These are phyloP conservation scores for Malassezia yamatoensis DNA, from an alignment of 1,284 basidiomycete species.

Conservation along the genomic window DNA sequence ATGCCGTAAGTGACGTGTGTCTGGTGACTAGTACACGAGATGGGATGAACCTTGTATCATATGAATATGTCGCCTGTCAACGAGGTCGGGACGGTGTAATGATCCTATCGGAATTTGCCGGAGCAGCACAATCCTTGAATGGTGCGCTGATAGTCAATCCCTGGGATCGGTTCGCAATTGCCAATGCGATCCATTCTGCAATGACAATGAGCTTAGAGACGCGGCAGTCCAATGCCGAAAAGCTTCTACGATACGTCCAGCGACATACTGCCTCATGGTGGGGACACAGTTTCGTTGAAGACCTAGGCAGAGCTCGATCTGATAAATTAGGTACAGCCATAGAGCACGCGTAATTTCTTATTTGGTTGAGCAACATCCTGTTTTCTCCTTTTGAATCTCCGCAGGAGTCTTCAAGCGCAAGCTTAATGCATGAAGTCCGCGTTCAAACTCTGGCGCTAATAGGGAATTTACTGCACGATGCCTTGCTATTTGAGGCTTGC, in stretches of 20 bases:
- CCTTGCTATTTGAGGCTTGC: slow-evolving; percentile 39
- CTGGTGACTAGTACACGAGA: slow-evolving; percentile 88
- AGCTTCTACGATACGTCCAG: slow-evolving; percentile 64
- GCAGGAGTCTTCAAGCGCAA: slow-evolving; percentile 39
- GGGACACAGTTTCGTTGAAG: slow-evolving; percentile 41
- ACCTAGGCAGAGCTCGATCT: slow-evolving; percentile 6
- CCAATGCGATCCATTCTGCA: slow-evolving; percentile 86
- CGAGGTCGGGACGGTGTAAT: slow-evolving; percentile 83
- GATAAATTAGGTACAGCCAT: background rate
- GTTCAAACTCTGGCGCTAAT: slow-evolving; percentile 32
- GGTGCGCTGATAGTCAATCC: slow-evolving; percentile 46
- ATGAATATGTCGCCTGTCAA: slow-evolving; percentile 96
- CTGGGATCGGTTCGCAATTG: slow-evolving; percentile 67
- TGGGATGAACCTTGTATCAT: slow-evolving; percentile 99
- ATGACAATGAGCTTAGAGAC: slow-evolving; percentile 74
- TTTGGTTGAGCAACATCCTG: background rate
- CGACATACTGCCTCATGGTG: slow-evolving; percentile 46
- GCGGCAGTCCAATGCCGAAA: slow-evolving; percentile 80
- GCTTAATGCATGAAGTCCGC: slow-evolving; percentile 40
- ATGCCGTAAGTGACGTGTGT: slow-evolving; percentile 91
- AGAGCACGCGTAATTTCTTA: slow-evolving; percentile 9
- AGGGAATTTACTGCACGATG: slow-evolving; percentile 40
- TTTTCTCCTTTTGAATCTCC: slow-evolving; percentile 22
- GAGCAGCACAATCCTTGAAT: slow-evolving; percentile 67
- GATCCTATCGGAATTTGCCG: slow-evolving; percentile 96